Conservation (phyloP, 179 eudicot species). For the Corrigiola litoralis region DNA sequence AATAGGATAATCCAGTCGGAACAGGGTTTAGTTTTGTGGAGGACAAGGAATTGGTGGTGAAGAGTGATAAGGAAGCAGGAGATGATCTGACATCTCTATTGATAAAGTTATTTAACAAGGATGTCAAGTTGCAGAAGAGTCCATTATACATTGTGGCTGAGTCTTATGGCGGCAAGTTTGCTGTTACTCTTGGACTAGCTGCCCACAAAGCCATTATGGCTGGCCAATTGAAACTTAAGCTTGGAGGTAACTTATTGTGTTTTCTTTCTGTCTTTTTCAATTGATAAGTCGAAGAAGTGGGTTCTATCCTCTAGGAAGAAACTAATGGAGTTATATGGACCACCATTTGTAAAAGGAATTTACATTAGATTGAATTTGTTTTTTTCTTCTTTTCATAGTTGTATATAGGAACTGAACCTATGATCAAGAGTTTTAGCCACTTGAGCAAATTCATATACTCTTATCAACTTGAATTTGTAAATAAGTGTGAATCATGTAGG, state of each 20-base stretch:
- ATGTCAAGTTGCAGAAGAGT: conserved; percentile 46
- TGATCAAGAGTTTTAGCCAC: too few species aligned
- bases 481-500: too few species aligned
- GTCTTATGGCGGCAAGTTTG: conserved; percentile 92
- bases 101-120: conserved; percentile 48
- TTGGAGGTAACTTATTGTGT: conserved; percentile 53
- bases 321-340: too few species aligned
- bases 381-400: too few species aligned
- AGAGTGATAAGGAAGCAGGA: conserved; percentile 79
- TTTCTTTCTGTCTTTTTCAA: too few species aligned
- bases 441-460: too few species aligned
- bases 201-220: conserved; percentile 61
- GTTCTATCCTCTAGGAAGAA: too few species aligned
- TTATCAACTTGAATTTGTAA: too few species aligned
- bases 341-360: too few species aligned
- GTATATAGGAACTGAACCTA: too few species aligned
- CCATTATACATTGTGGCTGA: conserved; percentile 80
- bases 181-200: conserved; percentile 69
- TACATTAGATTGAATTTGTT: too few species aligned
- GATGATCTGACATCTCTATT: conserved; percentile 60
- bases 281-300: too few species aligned
- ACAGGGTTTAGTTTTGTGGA: conserved; percentile 90
- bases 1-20: conserved; percentile 94
- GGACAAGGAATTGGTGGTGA: conserved; percentile 52
- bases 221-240: conserved; percentile 57